Base-by-base conservation (phyloP, 108 stramenopile genomes). In the Skeletonema grethae region DNA sequence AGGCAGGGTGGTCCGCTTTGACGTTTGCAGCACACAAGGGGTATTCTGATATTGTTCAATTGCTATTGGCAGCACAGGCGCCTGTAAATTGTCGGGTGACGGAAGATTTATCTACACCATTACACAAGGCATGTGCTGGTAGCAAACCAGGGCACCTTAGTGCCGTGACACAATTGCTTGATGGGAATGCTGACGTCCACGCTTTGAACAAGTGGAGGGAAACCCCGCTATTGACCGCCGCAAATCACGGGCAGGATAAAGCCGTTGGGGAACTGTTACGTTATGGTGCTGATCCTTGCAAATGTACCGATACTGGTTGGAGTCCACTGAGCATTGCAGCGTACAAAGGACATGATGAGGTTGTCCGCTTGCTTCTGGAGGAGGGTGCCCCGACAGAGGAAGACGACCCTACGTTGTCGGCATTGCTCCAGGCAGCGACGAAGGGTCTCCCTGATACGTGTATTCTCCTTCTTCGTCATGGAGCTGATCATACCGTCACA, bases 21-120 rank as follows among this genome's bases (percentile, higher is more conserved):
- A 95, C 94, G 4, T 95, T 95, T 84, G 94, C 94, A n/a, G 94
- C 94, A 25, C 94, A 95, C 81, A 95, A 95, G 90, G 94, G 94
- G 7, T 95, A 95, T 70, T 90, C 91, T 57, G 89, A 95, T 35
- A 95, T 95, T 73, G 91, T 92, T 3, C 61, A 74, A 32, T 79
- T 92, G 41, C 69, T 95, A 36, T 67, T 95, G 48, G 72, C 75
- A 25, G 90, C 86, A 30, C 82, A 81, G 28, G 94, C 94, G 9
- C 91, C 94, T 4, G 90, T 95, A 34, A 91, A 95, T 82, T 88
- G 87, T 58, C 82, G 88, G 20, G 94, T 95, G 0, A 90, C 87
- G 9, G 94, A 95, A 72, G 94, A 95, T 87, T 67, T 86, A 20
- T 85, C 84, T 24, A 95, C 94, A 38, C 94, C 94, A 4, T 70